These are phyloP conservation scores for Calcarisporium arbuscula DNA, from an alignment of 2,329 filamentous ascomycete species.

Conservation along the genomic window DNA sequence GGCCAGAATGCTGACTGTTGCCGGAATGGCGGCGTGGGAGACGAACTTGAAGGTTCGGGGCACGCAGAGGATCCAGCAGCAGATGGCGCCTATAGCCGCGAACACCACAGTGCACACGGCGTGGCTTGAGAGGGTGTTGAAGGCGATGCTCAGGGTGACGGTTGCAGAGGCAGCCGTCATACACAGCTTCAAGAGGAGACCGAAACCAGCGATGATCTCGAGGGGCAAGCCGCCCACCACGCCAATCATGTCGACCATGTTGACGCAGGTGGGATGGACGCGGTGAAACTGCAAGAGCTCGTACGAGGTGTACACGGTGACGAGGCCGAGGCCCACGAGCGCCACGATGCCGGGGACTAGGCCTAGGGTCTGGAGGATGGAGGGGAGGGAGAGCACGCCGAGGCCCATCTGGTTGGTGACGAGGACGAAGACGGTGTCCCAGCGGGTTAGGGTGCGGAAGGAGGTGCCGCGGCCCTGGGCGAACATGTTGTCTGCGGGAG, in stretches of 20 bases:
- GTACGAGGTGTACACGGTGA: constrained; percentile 55
- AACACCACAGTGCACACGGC: constrained; percentile 61
- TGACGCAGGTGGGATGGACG: constrained; percentile 60
- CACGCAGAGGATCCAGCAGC: constrained; percentile 58
- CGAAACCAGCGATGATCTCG: constrained; percentile 36
- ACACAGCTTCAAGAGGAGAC: constrained; percentile 66
- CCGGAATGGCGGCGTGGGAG: constrained; percentile 23
- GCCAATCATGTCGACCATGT: constrained; percentile 64
- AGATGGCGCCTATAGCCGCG: constrained; percentile 53
- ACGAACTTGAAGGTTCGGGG: constrained; percentile 55
- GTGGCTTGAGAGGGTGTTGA: constrained; percentile 61
- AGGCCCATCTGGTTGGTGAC: constrained; percentile 29
- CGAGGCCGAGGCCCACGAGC: constrained; percentile 56
- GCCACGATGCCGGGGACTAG: constrained; percentile 62
- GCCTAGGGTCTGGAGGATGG: constrained; percentile 61
- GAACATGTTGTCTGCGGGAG: constrained; percentile 20
- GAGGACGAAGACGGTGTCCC: constrained; percentile 26
- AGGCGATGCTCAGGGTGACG: constrained; percentile 59
- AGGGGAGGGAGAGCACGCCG: constrained; percentile 61
- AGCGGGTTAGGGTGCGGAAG: constrained; percentile 26
- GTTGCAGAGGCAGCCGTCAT: constrained; percentile 64
- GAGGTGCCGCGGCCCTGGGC: constrained; percentile 24
- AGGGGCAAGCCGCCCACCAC: constrained; percentile 33
- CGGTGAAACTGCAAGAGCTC: constrained; percentile 59
- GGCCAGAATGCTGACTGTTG: constrained; percentile 26